Percentiles rank a stretch among this genome's conserved stretches.
phyloP scores from a whole-genome alignment of 208 protist species.

The Borovskyia barvae region DNA sequence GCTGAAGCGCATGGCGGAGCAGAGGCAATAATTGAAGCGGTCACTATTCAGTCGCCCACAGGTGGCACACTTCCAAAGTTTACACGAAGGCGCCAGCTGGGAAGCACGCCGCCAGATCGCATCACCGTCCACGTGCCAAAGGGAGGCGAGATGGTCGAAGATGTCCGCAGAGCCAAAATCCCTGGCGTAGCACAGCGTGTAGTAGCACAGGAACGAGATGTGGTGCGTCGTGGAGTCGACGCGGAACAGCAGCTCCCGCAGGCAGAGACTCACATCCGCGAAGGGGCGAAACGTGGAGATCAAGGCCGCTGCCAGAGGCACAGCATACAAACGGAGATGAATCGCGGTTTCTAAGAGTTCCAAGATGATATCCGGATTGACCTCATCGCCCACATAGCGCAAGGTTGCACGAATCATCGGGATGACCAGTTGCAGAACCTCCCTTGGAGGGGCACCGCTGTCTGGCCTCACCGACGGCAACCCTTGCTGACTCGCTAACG shows the following conservation, averaged over 20 bases:
- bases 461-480: not conserved
- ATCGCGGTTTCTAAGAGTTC: slow-evolving; percentile 66
- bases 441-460: slow-evolving; percentile 27
- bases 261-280: slow-evolving; percentile 19
- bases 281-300: slow-evolving; percentile 19
- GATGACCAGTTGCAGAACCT: slow-evolving; percentile 50
- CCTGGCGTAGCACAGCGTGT: slow-evolving; percentile 67
- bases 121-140: slow-evolving; percentile 60
- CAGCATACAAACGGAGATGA: slow-evolving; percentile 22
- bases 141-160: slow-evolving; percentile 63
- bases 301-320: slow-evolving; percentile 20
- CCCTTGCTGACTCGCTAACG: not conserved
- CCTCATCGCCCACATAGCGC: slow-evolving; percentile 77
- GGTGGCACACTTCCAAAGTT: slow-evolving; percentile 74
- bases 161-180: slow-evolving; percentile 38
- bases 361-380: slow-evolving; percentile 79
- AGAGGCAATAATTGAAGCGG: slow-evolving; percentile 89
- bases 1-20: slow-evolving; percentile 75
- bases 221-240: slow-evolving; percentile 58
- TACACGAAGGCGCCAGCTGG: slow-evolving; percentile 46
- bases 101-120: slow-evolving; percentile 40
- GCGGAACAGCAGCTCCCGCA: slow-evolving; percentile 60
- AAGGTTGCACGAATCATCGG: slow-evolving; percentile 48
- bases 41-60: slow-evolving; percentile 87
- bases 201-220: slow-evolving; percentile 73